A percentile compares a stretch with the other conserved stretches of the same genome.
Evolutionary conservation across 495 filamentous ascomycete species (phyloP).

Genomic region (Penicillium turbatum): DNA sequence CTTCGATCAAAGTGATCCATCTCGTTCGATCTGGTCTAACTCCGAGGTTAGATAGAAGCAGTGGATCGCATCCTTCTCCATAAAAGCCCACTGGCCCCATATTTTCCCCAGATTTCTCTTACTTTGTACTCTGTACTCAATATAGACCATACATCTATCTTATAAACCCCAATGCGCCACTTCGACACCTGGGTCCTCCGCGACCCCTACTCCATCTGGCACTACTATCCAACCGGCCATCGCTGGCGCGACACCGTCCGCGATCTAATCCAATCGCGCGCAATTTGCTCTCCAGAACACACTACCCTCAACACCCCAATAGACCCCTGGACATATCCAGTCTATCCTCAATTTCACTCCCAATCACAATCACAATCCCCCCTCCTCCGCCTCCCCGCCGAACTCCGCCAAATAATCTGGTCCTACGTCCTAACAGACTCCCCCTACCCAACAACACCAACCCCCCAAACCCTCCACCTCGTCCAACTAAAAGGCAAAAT

Average conservation of each 20-base stretch:
- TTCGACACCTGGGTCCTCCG: constrained; percentile 46
- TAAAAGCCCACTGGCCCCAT: constrained; percentile 10
- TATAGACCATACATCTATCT: background rate
- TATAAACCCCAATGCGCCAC: constrained; percentile 35
- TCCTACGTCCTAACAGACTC: constrained; percentile 42
- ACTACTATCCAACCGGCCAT: constrained; percentile 41
- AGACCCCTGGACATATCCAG: constrained; percentile 7
- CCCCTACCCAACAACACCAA: background rate
- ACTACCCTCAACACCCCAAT: constrained; percentile 11
- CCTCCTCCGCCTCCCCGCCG: constrained; percentile 42
- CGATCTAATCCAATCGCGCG: constrained; percentile 35
- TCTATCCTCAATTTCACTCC: constrained; percentile 18
- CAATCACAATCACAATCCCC: constrained; percentile 19
- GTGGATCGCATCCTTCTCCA: background rate
- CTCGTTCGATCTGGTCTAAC: too few species aligned
- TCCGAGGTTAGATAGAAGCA: background rate
- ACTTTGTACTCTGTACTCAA: background rate
- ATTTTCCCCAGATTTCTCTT: constrained; percentile 1
- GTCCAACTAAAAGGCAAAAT: constrained; percentile 42
- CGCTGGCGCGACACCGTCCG: constrained; percentile 42
- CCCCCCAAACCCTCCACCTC: constrained; percentile 38
- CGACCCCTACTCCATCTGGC: constrained; percentile 45
- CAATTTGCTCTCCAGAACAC: constrained; percentile 36
- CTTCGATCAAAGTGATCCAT: too few species aligned
- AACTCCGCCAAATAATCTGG: constrained; percentile 56